Conservation (phyloP, 192 early-diverging fungal genomes). For the Coemansia sp. region DNA sequence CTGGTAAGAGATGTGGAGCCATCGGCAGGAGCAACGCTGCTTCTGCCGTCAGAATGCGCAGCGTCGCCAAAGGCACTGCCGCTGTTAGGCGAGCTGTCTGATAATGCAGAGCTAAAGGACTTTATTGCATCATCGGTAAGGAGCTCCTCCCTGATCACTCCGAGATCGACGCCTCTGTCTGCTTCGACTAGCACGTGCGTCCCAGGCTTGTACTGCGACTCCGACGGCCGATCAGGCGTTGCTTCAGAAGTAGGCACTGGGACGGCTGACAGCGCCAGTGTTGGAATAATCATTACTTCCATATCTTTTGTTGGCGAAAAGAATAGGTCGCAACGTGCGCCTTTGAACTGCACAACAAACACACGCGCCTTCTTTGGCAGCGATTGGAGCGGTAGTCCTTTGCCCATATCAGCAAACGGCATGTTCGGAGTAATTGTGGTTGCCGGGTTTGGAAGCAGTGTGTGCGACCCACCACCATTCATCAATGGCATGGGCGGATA, state of each 20-base stretch:
- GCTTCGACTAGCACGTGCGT: conserved; percentile 49
- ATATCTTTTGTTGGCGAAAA: conserved; percentile 35
- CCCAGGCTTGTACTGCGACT: conserved; percentile 17
- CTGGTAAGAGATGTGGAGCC: neutral
- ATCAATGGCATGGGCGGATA: conserved; percentile 13
- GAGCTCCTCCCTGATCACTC: conserved; percentile 42
- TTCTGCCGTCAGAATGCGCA: conserved; percentile 10
- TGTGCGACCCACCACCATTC: conserved; percentile 10
- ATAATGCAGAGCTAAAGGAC: conserved; percentile 19
- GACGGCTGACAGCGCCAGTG: conserved; percentile 18
- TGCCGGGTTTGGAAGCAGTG: conserved; percentile 47
- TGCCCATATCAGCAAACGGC: conserved; percentile 56
- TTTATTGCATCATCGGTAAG: conserved; percentile 15
- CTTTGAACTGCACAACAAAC: conserved; percentile 54
- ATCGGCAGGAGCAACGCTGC: conserved; percentile 18
- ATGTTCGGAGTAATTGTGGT: conserved; percentile 49
- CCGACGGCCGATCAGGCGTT: neutral
- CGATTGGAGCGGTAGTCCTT: conserved; percentile 34
- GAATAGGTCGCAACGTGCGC: conserved; percentile 40
- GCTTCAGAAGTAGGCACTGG: conserved; percentile 7
- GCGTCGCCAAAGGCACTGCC: conserved; percentile 5
- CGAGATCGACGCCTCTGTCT: conserved; percentile 51
- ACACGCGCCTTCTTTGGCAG: conserved; percentile 41
- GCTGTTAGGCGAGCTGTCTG: neutral
- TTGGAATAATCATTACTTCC: conserved; percentile 27